Base-by-base conservation (phyloP, 1,139 yeast species). In the Hansenula anomala region DNA sequence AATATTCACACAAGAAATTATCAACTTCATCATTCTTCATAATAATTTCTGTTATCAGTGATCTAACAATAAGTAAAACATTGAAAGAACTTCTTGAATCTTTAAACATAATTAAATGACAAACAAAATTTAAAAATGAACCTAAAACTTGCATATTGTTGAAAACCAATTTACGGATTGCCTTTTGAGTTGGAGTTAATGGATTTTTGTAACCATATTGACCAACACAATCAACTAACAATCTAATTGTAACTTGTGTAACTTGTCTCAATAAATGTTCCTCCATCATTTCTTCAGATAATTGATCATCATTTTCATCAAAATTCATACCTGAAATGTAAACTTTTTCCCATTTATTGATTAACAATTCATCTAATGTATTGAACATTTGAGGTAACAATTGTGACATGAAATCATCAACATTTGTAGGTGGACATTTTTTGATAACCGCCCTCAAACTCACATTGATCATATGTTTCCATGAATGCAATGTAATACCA, bases 261-360 rank as follows among this genome's bases (percentile, higher is more conserved):
- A 92, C 72, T 60, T 92, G 97, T 47, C 98, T 71, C 46, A 92
- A 68, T 71, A 92, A 73, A 59, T 92, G 96, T 58, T 92, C 98
- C 51, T 92, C 97, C 86, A 92, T 84, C 95, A 92, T 92, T 58
- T 92, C 98, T 55, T 90, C 97, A n/a, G 94, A 82, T 52, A 94
- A 70, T 15, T 88, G 82, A 42, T 83, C 94, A 51, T 87, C 95
- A 29, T 60, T 53, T 30, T 58, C 60, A 31, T 59, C 62, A 38
- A 81, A 65, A 54, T 79, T 84, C 39, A 83, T 64, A n/a, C 95
- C 95, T 43, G 73, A 71, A 49, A 71, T 68, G 56, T 80, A 77
- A 11, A 81, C 85, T 45, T 75, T 71, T 22, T 73, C 79, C 99
- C 99, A 92, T 58, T 75, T 81, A 29, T 66, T 66, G 16, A 78